Evolutionary conservation across 371 early-diverging fungal genomes (phyloP), one percentile per base, ranked within the genome.

Genomic region (Nematocida sp.): DNA sequence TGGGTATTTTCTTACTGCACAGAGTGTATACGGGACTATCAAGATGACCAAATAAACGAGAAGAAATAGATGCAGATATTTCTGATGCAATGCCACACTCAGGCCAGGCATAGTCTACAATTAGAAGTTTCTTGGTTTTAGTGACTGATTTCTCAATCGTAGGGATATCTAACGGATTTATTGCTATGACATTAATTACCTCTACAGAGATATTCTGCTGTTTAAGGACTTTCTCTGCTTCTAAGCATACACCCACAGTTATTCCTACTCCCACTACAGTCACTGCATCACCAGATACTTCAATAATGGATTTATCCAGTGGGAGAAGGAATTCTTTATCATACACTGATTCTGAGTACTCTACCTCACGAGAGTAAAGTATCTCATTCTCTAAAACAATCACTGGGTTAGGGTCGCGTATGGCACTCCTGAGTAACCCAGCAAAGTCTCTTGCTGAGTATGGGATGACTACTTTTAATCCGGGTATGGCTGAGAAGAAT

Each of bases 101-200:
- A 62, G 97, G 97, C 94, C 94, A 97, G 61, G 94, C 94, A 84
- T 93, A 93, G 87, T 98, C 97, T 71, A 97, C 96, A 46, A 97
- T 92, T 75, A 97, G 90, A 61, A 96, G 88, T 85, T 90, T 93
- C 91, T 94, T 94, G 86, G 97, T 97, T 91, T 97, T 97, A 90
- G 93, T 94, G 84, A 97, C 90, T 1, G 93, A 92, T 75, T 90
- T 89, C 88, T 93, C 87, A 86, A 98, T 92, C 70, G 95, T 92
- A 42, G 92, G 92, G 60, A 92, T 91, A 85, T 98, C 97, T 61
- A 98, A 88, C 50, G 98, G 98, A 82, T 94, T 92, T 88, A 98
- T 95, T 62, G 95, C 92, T 71, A 97, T 92, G 83, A 97, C 89
- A 90, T 98, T 98, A 89, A 98, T 93, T 62, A 97, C 94, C 84